phyloP scores from a whole-genome alignment of 192 early-diverging fungal species.

The Paraglomus occultum region DNA sequence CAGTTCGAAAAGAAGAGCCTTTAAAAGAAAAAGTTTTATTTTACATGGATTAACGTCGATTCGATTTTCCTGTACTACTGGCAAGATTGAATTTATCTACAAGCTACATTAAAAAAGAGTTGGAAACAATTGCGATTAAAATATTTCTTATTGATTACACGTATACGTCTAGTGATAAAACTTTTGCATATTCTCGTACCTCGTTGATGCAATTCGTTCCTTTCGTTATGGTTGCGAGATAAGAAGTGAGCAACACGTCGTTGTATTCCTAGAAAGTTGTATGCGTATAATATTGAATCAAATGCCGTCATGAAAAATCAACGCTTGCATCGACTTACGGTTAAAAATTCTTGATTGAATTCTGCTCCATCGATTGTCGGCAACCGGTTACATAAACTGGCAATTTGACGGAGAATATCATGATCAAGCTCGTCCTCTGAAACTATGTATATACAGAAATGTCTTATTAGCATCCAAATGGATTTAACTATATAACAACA shows the following conservation, averaged over 20 bases:
- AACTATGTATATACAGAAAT: neutral
- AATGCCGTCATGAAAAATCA: neutral
- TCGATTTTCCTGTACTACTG: neutral
- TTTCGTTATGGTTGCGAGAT: conserved; percentile 78
- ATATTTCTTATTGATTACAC: neutral
- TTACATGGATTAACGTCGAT: no score
- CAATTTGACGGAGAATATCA: conserved; percentile 73
- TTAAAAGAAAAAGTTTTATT: no score
- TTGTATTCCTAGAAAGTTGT: conserved; percentile 70
- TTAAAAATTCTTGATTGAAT: conserved; percentile 71
- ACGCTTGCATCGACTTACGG: conserved; percentile 47
- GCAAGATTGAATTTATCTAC: conserved; percentile 29
- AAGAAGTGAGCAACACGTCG: conserved; percentile 73
- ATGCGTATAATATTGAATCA: neutral
- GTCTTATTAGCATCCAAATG: neutral
- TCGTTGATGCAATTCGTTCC: conserved; percentile 65
- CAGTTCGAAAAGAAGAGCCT: no score
- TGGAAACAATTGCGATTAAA: neutral
- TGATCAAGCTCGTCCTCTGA: conserved; percentile 53
- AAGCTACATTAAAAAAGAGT: conserved; percentile 12
- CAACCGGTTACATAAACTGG: conserved; percentile 67
- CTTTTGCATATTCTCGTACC: conserved; percentile 55
- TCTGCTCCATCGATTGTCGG: conserved; percentile 65
- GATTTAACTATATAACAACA: no score
- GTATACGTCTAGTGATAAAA: neutral